A percentile compares a stretch with the other conserved stretches of the same genome.
Conservation (phyloP, 163 green algal genomes). For the Scenedesmus sp. region DNA sequence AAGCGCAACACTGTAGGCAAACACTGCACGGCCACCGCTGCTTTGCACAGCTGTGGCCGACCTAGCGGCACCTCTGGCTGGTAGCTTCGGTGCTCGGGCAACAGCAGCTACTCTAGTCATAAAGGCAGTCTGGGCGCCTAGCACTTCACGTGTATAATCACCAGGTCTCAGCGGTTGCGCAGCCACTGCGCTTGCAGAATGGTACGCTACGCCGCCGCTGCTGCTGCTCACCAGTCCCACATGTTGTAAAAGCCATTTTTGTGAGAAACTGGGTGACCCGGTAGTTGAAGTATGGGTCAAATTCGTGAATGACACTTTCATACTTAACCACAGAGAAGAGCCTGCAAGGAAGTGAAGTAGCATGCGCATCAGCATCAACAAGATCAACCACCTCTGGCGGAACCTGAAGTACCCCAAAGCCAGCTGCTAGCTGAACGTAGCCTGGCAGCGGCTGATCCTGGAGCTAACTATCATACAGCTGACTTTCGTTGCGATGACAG, state of each 20-base stretch:
- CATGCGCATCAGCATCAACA: not conserved
- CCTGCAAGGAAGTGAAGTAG: conserved; percentile 31
- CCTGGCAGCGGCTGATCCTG: not conserved
- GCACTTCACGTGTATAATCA: too few relatives aligned
- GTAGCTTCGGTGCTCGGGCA: too few relatives aligned
- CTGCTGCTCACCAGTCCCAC: conserved; percentile 86
- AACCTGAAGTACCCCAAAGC: not conserved
- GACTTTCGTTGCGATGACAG: not conserved
- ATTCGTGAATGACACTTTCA: conserved; percentile 84
- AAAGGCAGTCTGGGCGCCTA: too few relatives aligned
- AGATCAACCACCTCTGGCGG: not conserved
- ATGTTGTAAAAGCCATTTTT: conserved; percentile 89
- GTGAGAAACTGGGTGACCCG: conserved; percentile 89
- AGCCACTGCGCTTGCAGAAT: not conserved
- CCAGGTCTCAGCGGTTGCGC: too few relatives aligned
- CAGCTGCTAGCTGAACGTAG: not conserved
- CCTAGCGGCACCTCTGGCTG: too few relatives aligned
- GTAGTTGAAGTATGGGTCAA: conserved; percentile 93
- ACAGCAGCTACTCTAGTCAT: too few relatives aligned
- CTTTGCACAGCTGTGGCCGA: not conserved
- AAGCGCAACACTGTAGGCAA: not conserved
- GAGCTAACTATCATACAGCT: not conserved
- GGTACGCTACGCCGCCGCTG: not conserved
- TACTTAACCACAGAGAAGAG: conserved; percentile 94
- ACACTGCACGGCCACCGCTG: not conserved